Percentiles rank a stretch among this genome's conserved stretches.
phyloP scores from a whole-genome alignment of 345 rosid species.

The Reutealis trisperma region DNA sequence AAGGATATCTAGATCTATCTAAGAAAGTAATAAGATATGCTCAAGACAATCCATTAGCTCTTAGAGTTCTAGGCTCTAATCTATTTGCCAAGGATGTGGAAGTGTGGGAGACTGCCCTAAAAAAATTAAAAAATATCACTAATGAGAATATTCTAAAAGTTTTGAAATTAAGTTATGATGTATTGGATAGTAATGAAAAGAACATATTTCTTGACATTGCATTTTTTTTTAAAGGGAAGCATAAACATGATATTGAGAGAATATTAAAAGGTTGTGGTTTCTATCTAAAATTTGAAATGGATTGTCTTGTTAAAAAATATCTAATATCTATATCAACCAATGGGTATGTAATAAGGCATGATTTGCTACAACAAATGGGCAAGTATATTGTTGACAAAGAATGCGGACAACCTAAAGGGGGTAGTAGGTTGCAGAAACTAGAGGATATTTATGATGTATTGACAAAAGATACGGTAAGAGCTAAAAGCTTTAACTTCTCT shows the following conservation, averaged over 20 bases:
- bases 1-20: background rate
- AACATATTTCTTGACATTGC: slow-evolving; percentile 9
- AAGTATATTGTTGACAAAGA: background rate
- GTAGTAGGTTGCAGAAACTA: background rate
- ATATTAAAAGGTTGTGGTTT: background rate
- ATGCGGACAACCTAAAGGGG: background rate
- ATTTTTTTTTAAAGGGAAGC: background rate
- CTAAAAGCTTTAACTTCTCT: no score
- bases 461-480: background rate
- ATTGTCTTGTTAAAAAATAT: background rate
- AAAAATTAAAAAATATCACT: background rate
- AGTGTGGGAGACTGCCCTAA: background rate
- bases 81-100: background rate
- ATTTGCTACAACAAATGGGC: slow-evolving; percentile 11
- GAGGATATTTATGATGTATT: background rate
- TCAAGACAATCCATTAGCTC: slow-evolving; percentile 1
- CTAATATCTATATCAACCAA: background rate
- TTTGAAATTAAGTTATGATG: slow-evolving; percentile 1
- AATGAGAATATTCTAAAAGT: background rate
- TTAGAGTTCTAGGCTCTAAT: slow-evolving; percentile 3
- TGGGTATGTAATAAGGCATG: background rate
- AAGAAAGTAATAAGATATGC: background rate
- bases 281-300: background rate
- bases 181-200: background rate
- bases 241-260: background rate